A percentile compares a stretch with the other conserved stretches of the same genome.
Conservation (phyloP, 75 land plant species). For the Larix kaempferi region DNA sequence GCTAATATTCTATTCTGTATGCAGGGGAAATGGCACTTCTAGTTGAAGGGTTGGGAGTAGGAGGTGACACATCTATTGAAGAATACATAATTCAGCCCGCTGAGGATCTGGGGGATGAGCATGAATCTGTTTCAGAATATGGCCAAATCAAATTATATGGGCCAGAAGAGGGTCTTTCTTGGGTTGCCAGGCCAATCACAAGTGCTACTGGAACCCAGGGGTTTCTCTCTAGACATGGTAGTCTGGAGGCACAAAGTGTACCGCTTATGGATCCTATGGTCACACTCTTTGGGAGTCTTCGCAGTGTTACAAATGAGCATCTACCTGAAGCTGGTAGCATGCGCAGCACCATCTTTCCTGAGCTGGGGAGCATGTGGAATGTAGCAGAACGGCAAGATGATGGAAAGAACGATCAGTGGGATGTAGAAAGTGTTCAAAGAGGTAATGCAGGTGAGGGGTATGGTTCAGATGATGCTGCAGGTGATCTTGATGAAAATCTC, state of each 20-base stretch:
- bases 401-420: slow-evolving; percentile 38
- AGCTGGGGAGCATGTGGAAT: slow-evolving; percentile 70
- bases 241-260: slow-evolving; percentile 43
- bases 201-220: slow-evolving; percentile 31
- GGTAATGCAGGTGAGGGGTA: slow-evolving; percentile 43
- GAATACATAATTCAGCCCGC: slow-evolving; percentile 85
- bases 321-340: slow-evolving; percentile 51
- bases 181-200: slow-evolving; percentile 76
- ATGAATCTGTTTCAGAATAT: slow-evolving; percentile 28
- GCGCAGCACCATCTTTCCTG: slow-evolving; percentile 43
- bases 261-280: slow-evolving; percentile 86
- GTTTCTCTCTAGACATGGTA: slow-evolving; percentile 53
- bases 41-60: slow-evolving; percentile 84
- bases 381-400: slow-evolving; percentile 27
- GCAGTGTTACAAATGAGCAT: slow-evolving; percentile 33
- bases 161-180: slow-evolving; percentile 75
- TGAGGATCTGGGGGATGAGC: slow-evolving; percentile 36
- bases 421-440: slow-evolving; percentile 50
- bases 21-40: slow-evolving; percentile 91
- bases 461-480: slow-evolving; percentile 39
- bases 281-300: slow-evolving; percentile 79
- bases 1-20: not conserved
- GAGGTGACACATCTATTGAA: slow-evolving; percentile 72
- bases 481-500: slow-evolving; percentile 54
- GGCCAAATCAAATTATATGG: slow-evolving; percentile 61